A percentile compares a stretch with the other conserved stretches of the same genome.
phyloP scores from a whole-genome alignment of 306 rosid species.

The Cucumis hystrix region DNA sequence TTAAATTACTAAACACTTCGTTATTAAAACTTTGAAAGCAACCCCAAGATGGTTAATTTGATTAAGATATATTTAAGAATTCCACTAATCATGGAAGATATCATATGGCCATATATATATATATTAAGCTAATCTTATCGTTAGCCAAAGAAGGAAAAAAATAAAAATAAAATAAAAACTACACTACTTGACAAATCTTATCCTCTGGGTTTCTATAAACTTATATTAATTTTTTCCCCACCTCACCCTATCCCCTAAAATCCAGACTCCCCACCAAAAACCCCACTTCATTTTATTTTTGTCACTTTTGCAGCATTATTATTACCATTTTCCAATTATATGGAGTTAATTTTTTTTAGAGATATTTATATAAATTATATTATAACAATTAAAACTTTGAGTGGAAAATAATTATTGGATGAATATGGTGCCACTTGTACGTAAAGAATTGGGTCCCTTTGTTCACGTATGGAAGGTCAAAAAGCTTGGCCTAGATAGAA shows the following conservation, averaged over 20 bases:
- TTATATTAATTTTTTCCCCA: not conserved
- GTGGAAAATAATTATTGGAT: not conserved
- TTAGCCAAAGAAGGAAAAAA: not conserved
- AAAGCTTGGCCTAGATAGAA: conserved; percentile 1
- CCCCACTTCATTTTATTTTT: not conserved
- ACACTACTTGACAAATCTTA: not conserved
- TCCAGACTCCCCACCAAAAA: not conserved
- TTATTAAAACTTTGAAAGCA: too few relatives aligned
- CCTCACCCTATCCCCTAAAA: conserved; percentile 1
- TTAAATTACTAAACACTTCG: too few relatives aligned
- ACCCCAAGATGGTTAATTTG: not conserved
- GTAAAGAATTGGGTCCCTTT: not conserved
- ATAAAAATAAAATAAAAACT: not conserved
- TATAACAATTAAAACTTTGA: not conserved
- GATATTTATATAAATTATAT: not conserved
- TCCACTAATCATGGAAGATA: not conserved
- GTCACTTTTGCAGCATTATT: not conserved
- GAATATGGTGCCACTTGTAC: not conserved
- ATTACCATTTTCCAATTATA: not conserved
- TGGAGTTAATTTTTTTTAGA: not conserved
- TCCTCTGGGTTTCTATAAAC: not conserved
- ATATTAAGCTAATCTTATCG: not conserved
- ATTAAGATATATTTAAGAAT: not conserved
- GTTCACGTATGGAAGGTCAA: not conserved
- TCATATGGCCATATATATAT: not conserved